Evolutionary conservation across 345 rosid species (phyloP), one percentile per base, ranked within the genome.

Genomic region (Litchi chinensis): DNA sequence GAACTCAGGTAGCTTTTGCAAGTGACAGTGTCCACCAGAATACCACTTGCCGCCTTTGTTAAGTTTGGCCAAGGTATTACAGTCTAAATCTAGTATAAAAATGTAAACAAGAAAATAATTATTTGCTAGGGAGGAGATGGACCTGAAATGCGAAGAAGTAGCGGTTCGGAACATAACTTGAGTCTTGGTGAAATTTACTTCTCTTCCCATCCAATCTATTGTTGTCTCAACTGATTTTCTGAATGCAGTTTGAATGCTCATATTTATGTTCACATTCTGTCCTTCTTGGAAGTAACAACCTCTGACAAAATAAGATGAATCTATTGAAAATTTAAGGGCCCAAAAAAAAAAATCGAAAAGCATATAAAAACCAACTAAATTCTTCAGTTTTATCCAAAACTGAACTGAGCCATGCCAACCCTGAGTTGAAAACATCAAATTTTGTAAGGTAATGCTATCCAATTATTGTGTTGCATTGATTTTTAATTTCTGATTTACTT

Each of bases 101-200:
- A 52, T 6, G 50, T 10, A 59, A 8, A 19, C 63, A 57, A 5
- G 63, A 57, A 59, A 59, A 21, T 19, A 59, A n/a, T 4, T 4
- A 59, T n/a, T 21, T 21, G 10, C 3, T 2, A 59, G 64, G 26
- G 16, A 59, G 64, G 73, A 26, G 63, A 18, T 68, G 50, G 73
- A 92, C 95, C 94, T 89, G 91, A 90, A 93, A 81, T 90, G 95
- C 2, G 87, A 91, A 6, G 95, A 95, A 16, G 97, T 87, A 59
- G 79, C 85, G 0, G 94, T 81, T 40, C 92, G 93, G 41, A 91
- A 93, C 71, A 87, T 86, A 82, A 90, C 95, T 74, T 73, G 87
- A 68, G 89, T 89, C 79, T 87, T 86, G 83, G 67, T 86, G 48
- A 79, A 40, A 79, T 91, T 80, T 3, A 91, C 90, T 70, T 89